Percentiles rank a stretch among this genome's conserved stretches.
phyloP scores from a whole-genome alignment of 2,329 filamentous ascomycete species.

The Monosporascus sp. region DNA sequence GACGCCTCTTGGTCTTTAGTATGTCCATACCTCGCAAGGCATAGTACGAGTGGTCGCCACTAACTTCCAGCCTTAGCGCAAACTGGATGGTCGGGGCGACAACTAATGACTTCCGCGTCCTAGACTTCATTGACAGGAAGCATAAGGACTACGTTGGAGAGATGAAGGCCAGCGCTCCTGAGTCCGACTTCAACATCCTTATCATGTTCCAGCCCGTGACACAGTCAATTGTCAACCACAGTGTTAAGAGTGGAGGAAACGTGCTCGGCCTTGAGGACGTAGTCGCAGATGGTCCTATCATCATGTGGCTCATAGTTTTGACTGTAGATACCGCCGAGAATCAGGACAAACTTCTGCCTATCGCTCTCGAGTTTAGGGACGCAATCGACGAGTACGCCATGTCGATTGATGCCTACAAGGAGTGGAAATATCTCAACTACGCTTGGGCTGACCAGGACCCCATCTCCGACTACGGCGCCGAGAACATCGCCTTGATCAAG shows the following conservation, averaged over 20 bases:
- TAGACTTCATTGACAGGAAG: conserved; percentile 25
- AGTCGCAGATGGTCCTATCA: conserved; percentile 29
- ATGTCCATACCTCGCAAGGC: neutral
- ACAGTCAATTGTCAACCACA: conserved; percentile 19
- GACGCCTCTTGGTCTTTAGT: conserved; percentile 23
- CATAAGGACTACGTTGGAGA: conserved; percentile 20
- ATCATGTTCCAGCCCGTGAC: conserved; percentile 29
- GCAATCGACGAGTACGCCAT: conserved; percentile 6
- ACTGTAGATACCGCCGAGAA: conserved; percentile 32
- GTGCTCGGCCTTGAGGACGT: conserved; percentile 26
- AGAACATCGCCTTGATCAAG: conserved; percentile 16
- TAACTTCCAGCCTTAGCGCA: conserved; percentile 15
- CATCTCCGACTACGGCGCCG: conserved; percentile 25
- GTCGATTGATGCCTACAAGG: neutral
- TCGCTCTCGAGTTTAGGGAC: conserved; percentile 16
- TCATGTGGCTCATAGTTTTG: conserved; percentile 31
- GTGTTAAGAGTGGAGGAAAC: conserved; percentile 22
- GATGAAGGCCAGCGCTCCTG: conserved; percentile 20
- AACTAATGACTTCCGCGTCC: conserved; percentile 20
- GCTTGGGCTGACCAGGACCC: conserved; percentile 29
- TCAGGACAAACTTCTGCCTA: conserved; percentile 25
- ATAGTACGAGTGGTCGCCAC: conserved; percentile 1
- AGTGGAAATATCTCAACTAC: conserved; percentile 35
- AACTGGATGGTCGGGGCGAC: conserved; percentile 27
- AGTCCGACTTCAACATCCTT: conserved; percentile 19